Evolutionary conservation across 2,329 filamentous ascomycete species (phyloP), one percentile per base, ranked within the genome.

Genomic region (Cryphonectria naterciae): DNA sequence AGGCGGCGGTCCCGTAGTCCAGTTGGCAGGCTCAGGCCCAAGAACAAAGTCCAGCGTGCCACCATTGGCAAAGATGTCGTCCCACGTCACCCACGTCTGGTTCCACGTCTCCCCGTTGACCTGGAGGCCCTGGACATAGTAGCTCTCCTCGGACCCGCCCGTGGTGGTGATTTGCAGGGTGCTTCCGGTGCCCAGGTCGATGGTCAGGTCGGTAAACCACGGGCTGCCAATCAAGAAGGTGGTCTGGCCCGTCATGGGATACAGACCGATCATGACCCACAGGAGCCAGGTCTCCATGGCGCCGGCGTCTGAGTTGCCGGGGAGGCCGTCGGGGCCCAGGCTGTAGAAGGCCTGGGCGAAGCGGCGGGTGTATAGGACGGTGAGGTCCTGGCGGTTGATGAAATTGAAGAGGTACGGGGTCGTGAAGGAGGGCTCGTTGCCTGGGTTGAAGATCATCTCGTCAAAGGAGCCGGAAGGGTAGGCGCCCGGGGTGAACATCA

Each of bases 211-310:
- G 1, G 79, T 79, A 76, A 91, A 89, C 88, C 88, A 92, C 0
- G 90, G 89, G 8, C 87, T 88, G 3, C 86, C 87, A 67, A 92
- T 83, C 22, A 92, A 81, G 77, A 92, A 92, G 0, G 88, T 91
- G 0, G 89, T 89, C 81, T 92, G 90, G 0, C 89, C 90, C 0
- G 89, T 91, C 73, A 93, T 81, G 1, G 90, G 91, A 74, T 91
- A 92, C 39, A 92, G 80, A 1, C 90, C 90, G 52, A 92, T 85
- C 85, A 91, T 91, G 73, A 87, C 88, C 88, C 91, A 93, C 11
- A 92, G 79, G 2, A 91, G 79, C 87, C 89, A 92, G 10, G 86
- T 89, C 77, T 93, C 89, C 90, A 93, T 92, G 19, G 91, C 89
- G 8, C 91, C 91, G 1, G 89, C 90, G 77, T 93, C 91, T 61